These are phyloP conservation scores for Sporothrix brunneoviolacea DNA, from an alignment of 2,329 filamentous ascomycete genomes.

Conservation along the genomic window DNA sequence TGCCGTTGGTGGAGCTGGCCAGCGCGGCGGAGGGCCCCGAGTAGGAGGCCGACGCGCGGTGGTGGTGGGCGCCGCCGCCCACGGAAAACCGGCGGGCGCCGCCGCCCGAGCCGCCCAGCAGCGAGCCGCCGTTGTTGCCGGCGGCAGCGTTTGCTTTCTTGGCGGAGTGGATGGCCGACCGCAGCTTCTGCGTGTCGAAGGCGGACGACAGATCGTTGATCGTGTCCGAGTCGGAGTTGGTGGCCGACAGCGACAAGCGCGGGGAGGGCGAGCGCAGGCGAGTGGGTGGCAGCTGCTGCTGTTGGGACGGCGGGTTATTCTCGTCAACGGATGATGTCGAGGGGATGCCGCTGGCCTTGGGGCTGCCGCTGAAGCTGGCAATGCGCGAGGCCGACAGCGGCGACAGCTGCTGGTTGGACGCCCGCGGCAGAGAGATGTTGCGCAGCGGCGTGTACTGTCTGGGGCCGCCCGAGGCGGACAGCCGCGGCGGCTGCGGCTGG, in stretches of 20 bases:
- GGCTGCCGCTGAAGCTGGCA: constrained; percentile 15
- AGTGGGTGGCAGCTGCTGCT: constrained; percentile 11
- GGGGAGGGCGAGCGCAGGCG: constrained; percentile 13
- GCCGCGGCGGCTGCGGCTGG: constrained; percentile 22
- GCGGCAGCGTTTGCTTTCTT: constrained; percentile 38
- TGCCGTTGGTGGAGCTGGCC: constrained; percentile 47
- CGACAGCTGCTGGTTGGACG: constrained; percentile 41
- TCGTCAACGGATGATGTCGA: constrained; percentile 35
- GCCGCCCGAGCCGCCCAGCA: constrained; percentile 22
- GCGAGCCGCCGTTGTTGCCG: constrained; percentile 37
- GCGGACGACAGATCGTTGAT: constrained; percentile 26
- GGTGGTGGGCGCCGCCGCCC: constrained; percentile 25
- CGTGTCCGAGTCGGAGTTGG: constrained; percentile 18
- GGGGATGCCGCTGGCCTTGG: constrained; percentile 22
- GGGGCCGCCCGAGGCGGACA: background rate
- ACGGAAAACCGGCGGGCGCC: constrained; percentile 13
- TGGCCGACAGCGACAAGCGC: constrained; percentile 22
- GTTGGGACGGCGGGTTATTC: constrained; percentile 39
- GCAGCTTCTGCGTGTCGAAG: constrained; percentile 49
- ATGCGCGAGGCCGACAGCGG: constrained; percentile 33
- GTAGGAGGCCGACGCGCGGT: constrained; percentile 29
- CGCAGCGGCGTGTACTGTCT: constrained; percentile 37
- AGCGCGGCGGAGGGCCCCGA: constrained; percentile 30
- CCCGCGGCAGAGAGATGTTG: constrained; percentile 42
- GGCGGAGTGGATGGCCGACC: constrained; percentile 46